Conservation (phyloP, 2,329 filamentous ascomycete genomes). For the Truncatella angustata region DNA sequence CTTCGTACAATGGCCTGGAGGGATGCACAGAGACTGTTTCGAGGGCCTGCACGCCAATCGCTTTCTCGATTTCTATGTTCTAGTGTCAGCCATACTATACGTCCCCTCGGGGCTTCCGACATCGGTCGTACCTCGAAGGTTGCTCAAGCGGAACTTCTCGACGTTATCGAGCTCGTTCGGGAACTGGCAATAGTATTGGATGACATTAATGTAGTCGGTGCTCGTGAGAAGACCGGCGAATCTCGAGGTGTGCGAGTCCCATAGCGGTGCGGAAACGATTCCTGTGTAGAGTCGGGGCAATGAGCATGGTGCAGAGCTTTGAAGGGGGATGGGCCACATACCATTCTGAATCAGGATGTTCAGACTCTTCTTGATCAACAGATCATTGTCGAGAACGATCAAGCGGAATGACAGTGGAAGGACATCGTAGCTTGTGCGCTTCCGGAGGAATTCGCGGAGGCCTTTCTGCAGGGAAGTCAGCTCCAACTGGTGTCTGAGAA, state of each 20-base stretch:
- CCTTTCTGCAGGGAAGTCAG: slow-evolving; percentile 59
- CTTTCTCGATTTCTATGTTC: slow-evolving; percentile 81
- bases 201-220: slow-evolving; percentile 97
- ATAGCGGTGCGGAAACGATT: slow-evolving; percentile 95
- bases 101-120: too few species aligned
- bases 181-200: slow-evolving; percentile 98
- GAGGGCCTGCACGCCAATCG: slow-evolving; percentile 84
- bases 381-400: slow-evolving; percentile 90
- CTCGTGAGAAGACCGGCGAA: slow-evolving; percentile 94
- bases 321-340: slow-evolving; percentile 37
- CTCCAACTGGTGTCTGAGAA: neutral
- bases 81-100: neutral
- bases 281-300: slow-evolving; percentile 48
- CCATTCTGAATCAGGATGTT: slow-evolving; percentile 95
- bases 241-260: slow-evolving; percentile 89
- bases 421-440: slow-evolving; percentile 96
- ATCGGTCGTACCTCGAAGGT: slow-evolving; percentile 69
- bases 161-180: slow-evolving; percentile 86
- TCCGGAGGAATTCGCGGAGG: slow-evolving; percentile 93
- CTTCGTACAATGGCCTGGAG: slow-evolving; percentile 86
- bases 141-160: slow-evolving; percentile 90
- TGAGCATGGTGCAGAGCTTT: slow-evolving; percentile 4
- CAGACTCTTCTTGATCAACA: slow-evolving; percentile 95
- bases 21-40: slow-evolving; percentile 97
- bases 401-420: slow-evolving; percentile 93